Conservation (phyloP, 2,329 filamentous ascomycete genomes). For the Penicillium polonicum region DNA sequence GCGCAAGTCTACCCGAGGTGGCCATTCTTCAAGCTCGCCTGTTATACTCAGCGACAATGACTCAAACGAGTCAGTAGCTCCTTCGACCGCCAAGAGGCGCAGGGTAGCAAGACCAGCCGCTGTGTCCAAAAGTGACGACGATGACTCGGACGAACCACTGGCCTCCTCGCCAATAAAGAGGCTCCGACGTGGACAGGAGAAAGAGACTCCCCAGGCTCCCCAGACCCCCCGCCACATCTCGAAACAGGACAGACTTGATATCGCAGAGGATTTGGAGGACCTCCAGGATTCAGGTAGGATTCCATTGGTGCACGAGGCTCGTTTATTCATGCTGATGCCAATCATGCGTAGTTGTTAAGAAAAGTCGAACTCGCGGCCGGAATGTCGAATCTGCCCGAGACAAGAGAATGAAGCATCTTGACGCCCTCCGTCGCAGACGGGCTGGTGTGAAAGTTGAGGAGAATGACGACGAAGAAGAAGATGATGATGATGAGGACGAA, state of each 20-base stretch:
- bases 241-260: slow-evolving; percentile 41
- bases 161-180: slow-evolving; percentile 30
- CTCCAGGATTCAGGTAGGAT: slow-evolving; percentile 45
- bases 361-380: slow-evolving; percentile 43
- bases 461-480: slow-evolving; percentile 6
- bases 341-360: slow-evolving; percentile 32
- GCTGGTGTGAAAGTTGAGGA: slow-evolving; percentile 39
- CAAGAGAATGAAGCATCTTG: slow-evolving; percentile 42
- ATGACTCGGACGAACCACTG: neutral
- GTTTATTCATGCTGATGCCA: neutral
- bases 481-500: slow-evolving; percentile 12
- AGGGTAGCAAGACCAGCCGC: neutral
- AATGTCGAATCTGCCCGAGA: slow-evolving; percentile 41
- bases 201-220: slow-evolving; percentile 26
- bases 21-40: neutral
- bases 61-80: neutral
- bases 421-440: slow-evolving; percentile 44
- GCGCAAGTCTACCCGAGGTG: slow-evolving; percentile 7
- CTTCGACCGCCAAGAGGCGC: slow-evolving; percentile 2
- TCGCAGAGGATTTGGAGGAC: slow-evolving; percentile 47
- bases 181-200: slow-evolving; percentile 15
- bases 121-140: neutral
- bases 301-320: neutral
- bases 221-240: slow-evolving; percentile 23
- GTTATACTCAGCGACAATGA: neutral